Base-by-base conservation (phyloP, 2,329 filamentous ascomycete genomes). In the Ceratocystis harringtonii region DNA sequence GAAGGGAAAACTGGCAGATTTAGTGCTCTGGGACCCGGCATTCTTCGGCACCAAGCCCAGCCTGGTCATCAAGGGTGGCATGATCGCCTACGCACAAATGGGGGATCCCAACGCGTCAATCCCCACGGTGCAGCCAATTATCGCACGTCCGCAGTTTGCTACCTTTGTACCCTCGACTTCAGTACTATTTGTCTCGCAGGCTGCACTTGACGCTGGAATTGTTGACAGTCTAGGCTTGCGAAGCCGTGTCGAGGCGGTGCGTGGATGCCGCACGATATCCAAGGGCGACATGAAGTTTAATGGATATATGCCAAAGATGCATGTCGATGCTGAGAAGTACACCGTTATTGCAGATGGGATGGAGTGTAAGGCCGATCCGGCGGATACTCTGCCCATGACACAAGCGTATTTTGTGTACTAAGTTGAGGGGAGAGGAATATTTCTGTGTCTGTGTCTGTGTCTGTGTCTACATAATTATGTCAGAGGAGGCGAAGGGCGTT, bases 241-340 rank as follows among this genome's bases (percentile, higher is more conserved):
- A 71, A 95, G 92, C 75, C 84, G 89, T 60, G 78, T 96, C 69
- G 89, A 94, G 76, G 78, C 89, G 2, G 90, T 96, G 61, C 85
- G 81, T 72, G 82, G 83, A 65, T 95, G 91, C 74, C 80, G 92
- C 67, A 81, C 75, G 41, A 81, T 96, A 57, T 80, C 86, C 55
- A 96, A 96, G 80, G 80, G 76, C 70, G 89, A 96, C 75, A 96
- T 96, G 91, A 91, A 90, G 72, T 92, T 84, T 75, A 96, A 96
- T 74, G 85, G 90, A 72, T 76, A 76, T 65, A 90, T 84, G 83
- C 92, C 92, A 15, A 84, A 81, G 76, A 96, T 97, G 89, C 85
- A 79, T 71, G 92, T 97, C 68, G 92, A 97, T 74, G 89, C 92
- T 4, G 92, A 97, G 80, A 86, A 83, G 71, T 97, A 96, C 77